These are phyloP conservation scores for Nymphaea colorata DNA, from an alignment of 164 flowering plant species.

Conservation along the genomic window DNA sequence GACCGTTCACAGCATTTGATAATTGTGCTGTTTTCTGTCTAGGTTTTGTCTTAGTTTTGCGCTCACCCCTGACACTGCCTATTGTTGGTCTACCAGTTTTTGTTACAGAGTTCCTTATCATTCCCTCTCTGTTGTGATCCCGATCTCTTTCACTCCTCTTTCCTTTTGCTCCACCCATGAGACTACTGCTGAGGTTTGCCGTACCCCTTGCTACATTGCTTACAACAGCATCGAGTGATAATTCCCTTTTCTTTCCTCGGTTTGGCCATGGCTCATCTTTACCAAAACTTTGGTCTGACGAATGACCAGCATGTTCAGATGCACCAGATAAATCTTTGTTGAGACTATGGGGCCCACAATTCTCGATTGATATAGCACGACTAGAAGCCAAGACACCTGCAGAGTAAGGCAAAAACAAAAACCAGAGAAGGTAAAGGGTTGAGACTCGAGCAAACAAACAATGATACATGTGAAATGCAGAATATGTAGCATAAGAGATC, in stretches of 20 bases:
- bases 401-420: not conserved
- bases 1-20: constrained; percentile 39
- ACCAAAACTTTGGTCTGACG: constrained; percentile 30
- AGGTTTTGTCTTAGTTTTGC: constrained; percentile 63
- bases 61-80: constrained; percentile 37
- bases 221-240: constrained; percentile 63
- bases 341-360: constrained; percentile 16
- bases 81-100: constrained; percentile 39
- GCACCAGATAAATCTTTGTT: constrained; percentile 19
- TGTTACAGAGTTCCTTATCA: constrained; percentile 23
- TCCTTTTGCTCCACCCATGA: constrained; percentile 52
- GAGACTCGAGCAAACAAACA: not conserved
- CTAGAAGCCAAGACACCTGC: constrained; percentile 17
- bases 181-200: constrained; percentile 25
- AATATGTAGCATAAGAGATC: not conserved
- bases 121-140: constrained; percentile 20
- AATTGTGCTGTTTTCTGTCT: constrained; percentile 60
- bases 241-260: constrained; percentile 64
- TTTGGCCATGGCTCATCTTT: constrained; percentile 40
- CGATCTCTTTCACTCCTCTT: constrained; percentile 73
- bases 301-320: constrained; percentile 12
- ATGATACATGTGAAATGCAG: not conserved
- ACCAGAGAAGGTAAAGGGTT: not conserved
- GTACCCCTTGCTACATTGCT: constrained; percentile 26
- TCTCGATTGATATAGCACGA: constrained; percentile 11